A percentile compares a stretch with the other conserved stretches of the same genome.
These are phyloP conservation scores for Acacia confusa DNA, from an alignment of 306 rosid genomes.

Conservation along the genomic window DNA sequence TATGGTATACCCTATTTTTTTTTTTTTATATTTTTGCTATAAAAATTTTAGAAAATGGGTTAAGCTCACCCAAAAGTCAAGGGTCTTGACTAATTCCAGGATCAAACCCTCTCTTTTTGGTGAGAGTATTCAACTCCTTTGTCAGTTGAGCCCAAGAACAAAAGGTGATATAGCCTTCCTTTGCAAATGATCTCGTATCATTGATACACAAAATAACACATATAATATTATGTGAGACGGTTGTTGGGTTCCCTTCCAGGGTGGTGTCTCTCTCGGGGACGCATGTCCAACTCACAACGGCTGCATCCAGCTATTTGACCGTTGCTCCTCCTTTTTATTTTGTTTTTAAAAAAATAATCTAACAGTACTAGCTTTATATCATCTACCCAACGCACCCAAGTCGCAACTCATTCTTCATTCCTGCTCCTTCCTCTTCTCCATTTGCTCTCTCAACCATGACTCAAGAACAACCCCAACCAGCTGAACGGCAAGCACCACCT, in stretches of 20 bases:
- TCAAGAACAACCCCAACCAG: constrained; percentile 30
- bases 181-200: too few relatives aligned
- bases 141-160: too few relatives aligned
- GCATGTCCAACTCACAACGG: constrained; percentile 28
- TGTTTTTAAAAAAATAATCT: not conserved
- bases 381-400: not conserved
- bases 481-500: constrained; percentile 6
- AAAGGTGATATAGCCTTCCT: too few relatives aligned
- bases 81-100: too few relatives aligned
- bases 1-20: too few relatives aligned
- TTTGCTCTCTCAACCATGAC: constrained; percentile 26
- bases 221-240: too few relatives aligned
- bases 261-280: constrained; percentile 28
- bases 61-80: too few relatives aligned
- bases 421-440: not conserved
- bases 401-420: not conserved
- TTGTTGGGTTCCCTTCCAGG: not conserved
- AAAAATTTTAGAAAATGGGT: too few relatives aligned
- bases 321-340: constrained; percentile 17
- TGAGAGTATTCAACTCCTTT: too few relatives aligned
- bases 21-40: too few relatives aligned
- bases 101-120: too few relatives aligned
- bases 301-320: constrained; percentile 46
- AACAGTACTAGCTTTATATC: not conserved
- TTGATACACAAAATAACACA: too few relatives aligned